Percentiles rank a stretch among this genome's conserved stretches.
Evolutionary conservation across 371 early-diverging fungal species (phyloP).

Genomic region (Circinella minor): DNA sequence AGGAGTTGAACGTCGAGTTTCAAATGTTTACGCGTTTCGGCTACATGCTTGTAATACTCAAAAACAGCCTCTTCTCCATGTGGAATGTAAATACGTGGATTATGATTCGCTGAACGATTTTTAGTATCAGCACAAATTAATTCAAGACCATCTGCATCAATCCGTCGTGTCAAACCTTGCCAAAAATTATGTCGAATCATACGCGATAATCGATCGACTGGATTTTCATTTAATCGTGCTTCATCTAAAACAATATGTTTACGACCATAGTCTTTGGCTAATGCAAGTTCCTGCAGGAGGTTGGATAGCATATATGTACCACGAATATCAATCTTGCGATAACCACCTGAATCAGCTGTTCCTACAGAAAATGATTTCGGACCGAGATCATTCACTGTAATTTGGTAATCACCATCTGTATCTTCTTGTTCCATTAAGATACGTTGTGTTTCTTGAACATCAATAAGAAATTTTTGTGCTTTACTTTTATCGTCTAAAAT

Average conservation of each 20-base stretch:
- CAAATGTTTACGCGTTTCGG: constrained; percentile 66
- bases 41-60: constrained; percentile 77
- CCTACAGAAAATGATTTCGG: constrained; percentile 87
- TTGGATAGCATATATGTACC: constrained; percentile 95
- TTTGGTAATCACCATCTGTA: constrained; percentile 89
- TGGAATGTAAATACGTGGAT: constrained; percentile 87
- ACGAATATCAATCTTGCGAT: constrained; percentile 81
- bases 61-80: constrained; percentile 72
- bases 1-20: constrained; percentile 79
- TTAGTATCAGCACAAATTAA: constrained; percentile 89
- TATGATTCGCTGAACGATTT: constrained; percentile 74
- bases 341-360: constrained; percentile 83
- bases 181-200: constrained; percentile 91
- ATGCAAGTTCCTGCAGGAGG: constrained; percentile 88
- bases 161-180: constrained; percentile 89
- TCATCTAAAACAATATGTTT: constrained; percentile 83
- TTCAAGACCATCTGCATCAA: constrained; percentile 89
- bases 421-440: constrained; percentile 87
- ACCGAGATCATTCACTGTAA: constrained; percentile 88
- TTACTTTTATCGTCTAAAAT: constrained; percentile 66
- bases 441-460: constrained; percentile 79
- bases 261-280: constrained; percentile 83
- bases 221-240: constrained; percentile 86
- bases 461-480: constrained; percentile 77
- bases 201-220: constrained; percentile 84